phyloP scores from a whole-genome alignment of 768 basidiomycete species.

The Phylloporus rhodoxanthus region DNA sequence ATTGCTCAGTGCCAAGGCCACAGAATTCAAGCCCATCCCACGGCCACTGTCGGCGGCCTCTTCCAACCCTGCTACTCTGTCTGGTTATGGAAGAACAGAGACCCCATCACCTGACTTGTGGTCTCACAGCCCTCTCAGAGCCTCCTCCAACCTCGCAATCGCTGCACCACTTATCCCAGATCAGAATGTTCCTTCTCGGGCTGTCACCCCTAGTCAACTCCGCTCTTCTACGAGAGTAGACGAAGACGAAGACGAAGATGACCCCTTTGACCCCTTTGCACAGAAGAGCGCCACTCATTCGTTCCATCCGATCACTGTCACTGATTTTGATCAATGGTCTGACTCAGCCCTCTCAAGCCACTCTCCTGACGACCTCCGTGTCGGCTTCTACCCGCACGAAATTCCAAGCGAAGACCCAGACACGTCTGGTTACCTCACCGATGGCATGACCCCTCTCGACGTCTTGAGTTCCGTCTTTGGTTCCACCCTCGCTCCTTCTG shows the following conservation, averaged over 20 bases:
- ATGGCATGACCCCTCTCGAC: constrained; percentile 97
- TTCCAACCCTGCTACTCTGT: constrained; percentile 47
- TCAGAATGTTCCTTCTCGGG: constrained; percentile 42
- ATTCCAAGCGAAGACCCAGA: constrained; percentile 41
- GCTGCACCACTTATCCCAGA: constrained; percentile 85
- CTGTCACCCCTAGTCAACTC: constrained; percentile 65
- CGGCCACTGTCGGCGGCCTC: constrained; percentile 71
- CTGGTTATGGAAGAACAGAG: constrained; percentile 50
- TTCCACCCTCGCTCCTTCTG: constrained; percentile 79
- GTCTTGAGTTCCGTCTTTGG: constrained; percentile 93
- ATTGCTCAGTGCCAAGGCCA: constrained; percentile 83
- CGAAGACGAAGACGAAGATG: constrained; percentile 70
- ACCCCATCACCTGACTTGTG: constrained; percentile 89
- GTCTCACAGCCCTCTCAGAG: constrained; percentile 66
- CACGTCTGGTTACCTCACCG: constrained; percentile 58
- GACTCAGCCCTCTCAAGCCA: constrained; percentile 49
- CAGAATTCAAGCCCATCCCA: constrained; percentile 80
- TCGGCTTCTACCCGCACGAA: constrained; percentile 29
- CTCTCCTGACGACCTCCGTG: constrained; percentile 46
- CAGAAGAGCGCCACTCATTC: constrained; percentile 40
- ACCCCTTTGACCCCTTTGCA: constrained; percentile 77
- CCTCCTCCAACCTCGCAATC: constrained; percentile 82
- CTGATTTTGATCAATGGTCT: constrained; percentile 59
- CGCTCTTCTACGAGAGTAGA: constrained; percentile 57
- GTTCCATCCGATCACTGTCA: constrained; percentile 57